A percentile compares a stretch with the other conserved stretches of the same genome.
phyloP scores from a whole-genome alignment of 2,329 filamentous ascomycete species.

The Aspergillus glaucus region DNA sequence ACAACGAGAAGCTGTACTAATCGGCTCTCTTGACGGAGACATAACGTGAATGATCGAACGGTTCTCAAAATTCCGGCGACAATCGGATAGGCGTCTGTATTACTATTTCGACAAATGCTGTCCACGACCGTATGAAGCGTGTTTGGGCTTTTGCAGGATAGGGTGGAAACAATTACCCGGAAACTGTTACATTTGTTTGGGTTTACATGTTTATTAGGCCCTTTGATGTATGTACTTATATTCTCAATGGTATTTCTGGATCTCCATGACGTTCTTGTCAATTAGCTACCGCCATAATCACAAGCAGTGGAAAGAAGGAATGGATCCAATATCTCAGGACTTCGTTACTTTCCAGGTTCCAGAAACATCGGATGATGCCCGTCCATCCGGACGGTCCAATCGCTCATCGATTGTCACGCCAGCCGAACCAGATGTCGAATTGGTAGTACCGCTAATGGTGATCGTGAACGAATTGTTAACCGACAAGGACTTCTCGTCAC shows the following conservation, averaged over 20 bases:
- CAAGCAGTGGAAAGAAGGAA: too few relatives aligned
- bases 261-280: too few relatives aligned
- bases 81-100: slow-evolving; percentile 13
- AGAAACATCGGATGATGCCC: too few relatives aligned
- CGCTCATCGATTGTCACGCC: too few relatives aligned
- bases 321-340: too few relatives aligned
- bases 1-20: slow-evolving; percentile 24
- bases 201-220: slow-evolving; percentile 20
- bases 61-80: slow-evolving; percentile 1
- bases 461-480: too few relatives aligned
- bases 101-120: slow-evolving; percentile 11
- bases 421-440: too few relatives aligned
- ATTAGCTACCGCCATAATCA: too few relatives aligned
- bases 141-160: neutral
- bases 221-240: slow-evolving; percentile 33
- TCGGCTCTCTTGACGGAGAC: neutral
- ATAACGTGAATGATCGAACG: slow-evolving; percentile 2
- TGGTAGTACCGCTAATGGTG: too few relatives aligned
- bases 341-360: too few relatives aligned
- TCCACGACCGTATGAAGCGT: slow-evolving; percentile 1
- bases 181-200: slow-evolving; percentile 7
- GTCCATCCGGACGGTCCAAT: too few relatives aligned
- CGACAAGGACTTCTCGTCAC: too few relatives aligned
- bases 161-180: neutral
- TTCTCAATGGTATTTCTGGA: slow-evolving; percentile 16